Conservation (phyloP, 495 filamentous ascomycete genomes). For the Schizothecium vesticola region DNA sequence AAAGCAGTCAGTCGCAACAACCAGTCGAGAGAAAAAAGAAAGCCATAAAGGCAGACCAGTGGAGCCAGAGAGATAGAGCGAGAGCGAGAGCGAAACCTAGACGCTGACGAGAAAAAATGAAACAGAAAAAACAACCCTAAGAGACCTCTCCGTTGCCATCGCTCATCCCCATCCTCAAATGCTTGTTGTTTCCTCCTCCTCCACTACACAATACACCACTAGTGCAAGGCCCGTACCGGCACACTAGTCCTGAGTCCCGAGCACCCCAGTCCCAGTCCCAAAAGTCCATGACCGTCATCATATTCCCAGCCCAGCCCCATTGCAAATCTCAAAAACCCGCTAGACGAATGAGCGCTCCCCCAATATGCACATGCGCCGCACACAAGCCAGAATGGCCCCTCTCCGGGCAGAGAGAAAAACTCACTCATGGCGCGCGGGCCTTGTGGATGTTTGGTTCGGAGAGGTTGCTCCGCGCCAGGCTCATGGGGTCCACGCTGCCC, state of each 20-base stretch:
- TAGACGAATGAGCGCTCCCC: neutral
- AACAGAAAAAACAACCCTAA: neutral
- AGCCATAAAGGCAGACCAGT: neutral
- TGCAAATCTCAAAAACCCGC: neutral
- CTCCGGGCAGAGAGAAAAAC: neutral
- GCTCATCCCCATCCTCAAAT: neutral
- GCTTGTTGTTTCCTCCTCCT: neutral
- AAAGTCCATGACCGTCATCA: neutral
- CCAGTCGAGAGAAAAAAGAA: neutral
- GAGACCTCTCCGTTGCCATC: neutral
- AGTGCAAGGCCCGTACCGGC: no score
- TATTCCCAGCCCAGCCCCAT: neutral
- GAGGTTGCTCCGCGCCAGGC: constrained; percentile 58
- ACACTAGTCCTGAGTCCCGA: no score
- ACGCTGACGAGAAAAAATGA: neutral
- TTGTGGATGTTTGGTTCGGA: constrained; percentile 37
- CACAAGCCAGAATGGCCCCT: neutral
- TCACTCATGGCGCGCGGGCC: neutral
- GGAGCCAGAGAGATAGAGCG: neutral
- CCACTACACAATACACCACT: neutral
- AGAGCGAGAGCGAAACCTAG: neutral
- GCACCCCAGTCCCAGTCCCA: neutral
- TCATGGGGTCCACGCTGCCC: constrained; percentile 63
- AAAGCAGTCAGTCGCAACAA: neutral
- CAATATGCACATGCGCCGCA: neutral